Percentiles rank a stretch among this genome's conserved stretches.
Conservation (phyloP, 768 basidiomycete genomes). For the Boletus subcaerulescens region DNA sequence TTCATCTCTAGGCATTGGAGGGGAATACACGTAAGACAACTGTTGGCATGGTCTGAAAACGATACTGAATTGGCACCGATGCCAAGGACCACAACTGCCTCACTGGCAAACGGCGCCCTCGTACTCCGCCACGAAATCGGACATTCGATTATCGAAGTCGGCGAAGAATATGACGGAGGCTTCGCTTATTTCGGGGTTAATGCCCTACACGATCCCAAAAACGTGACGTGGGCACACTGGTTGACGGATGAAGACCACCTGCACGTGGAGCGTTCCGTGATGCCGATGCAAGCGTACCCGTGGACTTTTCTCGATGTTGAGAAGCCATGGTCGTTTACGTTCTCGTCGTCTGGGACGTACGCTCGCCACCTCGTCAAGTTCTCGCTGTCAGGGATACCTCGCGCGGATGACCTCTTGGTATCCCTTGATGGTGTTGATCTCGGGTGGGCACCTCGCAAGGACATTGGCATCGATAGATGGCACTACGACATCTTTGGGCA, state of each 20-base stretch:
- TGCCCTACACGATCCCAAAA: slow-evolving; percentile 43
- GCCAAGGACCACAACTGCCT: slow-evolving; percentile 69
- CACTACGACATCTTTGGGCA: slow-evolving; percentile 59
- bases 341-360: slow-evolving; percentile 64
- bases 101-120: slow-evolving; percentile 66
- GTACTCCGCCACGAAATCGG: slow-evolving; percentile 80
- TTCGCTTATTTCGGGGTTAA: slow-evolving; percentile 71
- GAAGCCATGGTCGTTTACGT: slow-evolving; percentile 55
- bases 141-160: slow-evolving; percentile 74
- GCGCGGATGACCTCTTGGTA: slow-evolving; percentile 49
- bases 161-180: slow-evolving; percentile 84
- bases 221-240: slow-evolving; percentile 73
- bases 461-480: slow-evolving; percentile 70
- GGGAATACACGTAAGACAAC: slow-evolving; percentile 66
- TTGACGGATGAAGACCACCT: slow-evolving; percentile 39
- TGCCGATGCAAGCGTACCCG: slow-evolving; percentile 73
- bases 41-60: neutral
- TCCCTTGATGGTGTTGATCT: slow-evolving; percentile 60
- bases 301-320: slow-evolving; percentile 70
- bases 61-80: neutral
- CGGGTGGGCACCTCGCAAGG: slow-evolving; percentile 47
- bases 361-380: slow-evolving; percentile 60
- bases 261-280: slow-evolving; percentile 63
- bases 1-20: slow-evolving; percentile 56
- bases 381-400: slow-evolving; percentile 70